Conservation (phyloP, 2,329 filamentous ascomycete species). For the Thielaviopsis populi region DNA sequence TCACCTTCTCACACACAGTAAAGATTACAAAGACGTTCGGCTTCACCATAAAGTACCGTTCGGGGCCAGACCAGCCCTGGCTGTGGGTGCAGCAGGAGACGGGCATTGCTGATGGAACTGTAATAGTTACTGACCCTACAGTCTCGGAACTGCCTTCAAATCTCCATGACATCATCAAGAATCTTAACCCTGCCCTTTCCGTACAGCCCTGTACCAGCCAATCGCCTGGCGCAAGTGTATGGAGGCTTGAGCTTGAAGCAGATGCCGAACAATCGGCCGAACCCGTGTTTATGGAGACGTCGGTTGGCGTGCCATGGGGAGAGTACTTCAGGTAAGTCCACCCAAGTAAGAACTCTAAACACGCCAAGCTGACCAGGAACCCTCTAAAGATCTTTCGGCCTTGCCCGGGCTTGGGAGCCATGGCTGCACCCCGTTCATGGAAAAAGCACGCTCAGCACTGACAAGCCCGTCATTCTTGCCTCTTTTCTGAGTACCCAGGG, state of each 20-base stretch:
- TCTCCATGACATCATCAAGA: constrained; percentile 41
- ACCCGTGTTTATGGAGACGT: constrained; percentile 41
- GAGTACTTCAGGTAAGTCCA: constrained; percentile 35
- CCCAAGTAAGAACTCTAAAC: background rate
- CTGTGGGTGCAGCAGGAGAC: constrained; percentile 55
- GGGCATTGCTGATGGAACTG: constrained; percentile 45
- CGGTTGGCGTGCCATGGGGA: constrained; percentile 49
- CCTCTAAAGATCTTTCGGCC: constrained; percentile 53
- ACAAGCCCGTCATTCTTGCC: constrained; percentile 63
- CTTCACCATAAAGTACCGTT: constrained; percentile 60
- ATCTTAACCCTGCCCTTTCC: constrained; percentile 40
- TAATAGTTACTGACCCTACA: constrained; percentile 34
- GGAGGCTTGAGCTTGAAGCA: constrained; percentile 47
- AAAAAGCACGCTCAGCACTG: constrained; percentile 46
- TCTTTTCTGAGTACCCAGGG: constrained; percentile 63
- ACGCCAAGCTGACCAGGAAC: background rate
- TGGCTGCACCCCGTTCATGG: constrained; percentile 89
- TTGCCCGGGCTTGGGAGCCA: constrained; percentile 64
- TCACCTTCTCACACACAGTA: constrained; percentile 14
- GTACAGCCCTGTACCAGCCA: constrained; percentile 45
- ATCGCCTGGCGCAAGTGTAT: constrained; percentile 52
- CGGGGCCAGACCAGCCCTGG: constrained; percentile 40
- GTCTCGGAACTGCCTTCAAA: constrained; percentile 24
- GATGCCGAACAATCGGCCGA: constrained; percentile 39
- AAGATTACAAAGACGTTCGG: constrained; percentile 4